Conservation (phyloP, 345 rosid genomes). For the Lepidium aucheri region DNA sequence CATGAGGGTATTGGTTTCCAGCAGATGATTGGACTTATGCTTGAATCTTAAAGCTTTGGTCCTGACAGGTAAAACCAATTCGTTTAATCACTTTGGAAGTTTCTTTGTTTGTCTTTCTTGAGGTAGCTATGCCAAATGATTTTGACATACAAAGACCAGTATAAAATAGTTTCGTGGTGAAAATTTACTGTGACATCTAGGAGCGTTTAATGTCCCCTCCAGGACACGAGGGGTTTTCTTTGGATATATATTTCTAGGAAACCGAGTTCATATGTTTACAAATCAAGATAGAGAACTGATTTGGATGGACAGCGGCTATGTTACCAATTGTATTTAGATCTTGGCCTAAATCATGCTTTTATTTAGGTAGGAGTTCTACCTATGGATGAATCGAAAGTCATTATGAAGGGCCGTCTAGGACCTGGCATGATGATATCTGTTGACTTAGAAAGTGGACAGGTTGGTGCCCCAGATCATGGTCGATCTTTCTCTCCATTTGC, state of each 20-base stretch:
- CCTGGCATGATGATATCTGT: constrained; percentile 99
- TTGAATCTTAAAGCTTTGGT: constrained; percentile 17
- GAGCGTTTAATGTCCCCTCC: background rate
- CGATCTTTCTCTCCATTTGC: background rate
- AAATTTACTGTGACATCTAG: background rate
- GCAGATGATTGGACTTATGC: constrained; percentile 20
- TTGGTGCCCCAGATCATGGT: constrained; percentile 31
- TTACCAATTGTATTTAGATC: background rate
- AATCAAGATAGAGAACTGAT: background rate
- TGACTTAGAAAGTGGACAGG: constrained; percentile 89
- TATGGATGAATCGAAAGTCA: constrained; percentile 90
- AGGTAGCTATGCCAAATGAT: background rate
- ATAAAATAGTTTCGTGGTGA: constrained; percentile 2
- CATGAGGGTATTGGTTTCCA: constrained; percentile 13
- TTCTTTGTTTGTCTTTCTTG: background rate
- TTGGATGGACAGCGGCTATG: background rate
- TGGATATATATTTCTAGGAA: background rate
- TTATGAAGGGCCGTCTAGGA: constrained; percentile 90
- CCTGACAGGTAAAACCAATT: constrained; percentile 23
- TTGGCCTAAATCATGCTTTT: constrained; percentile 13
- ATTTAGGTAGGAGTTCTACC: constrained; percentile 94
- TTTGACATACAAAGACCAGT: background rate
- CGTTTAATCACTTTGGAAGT: background rate
- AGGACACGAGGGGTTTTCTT: background rate
- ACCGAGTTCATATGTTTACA: constrained; percentile 1